These are phyloP conservation scores for Termitomyces sp. DNA, from an alignment of 768 basidiomycete species.

Conservation along the genomic window DNA sequence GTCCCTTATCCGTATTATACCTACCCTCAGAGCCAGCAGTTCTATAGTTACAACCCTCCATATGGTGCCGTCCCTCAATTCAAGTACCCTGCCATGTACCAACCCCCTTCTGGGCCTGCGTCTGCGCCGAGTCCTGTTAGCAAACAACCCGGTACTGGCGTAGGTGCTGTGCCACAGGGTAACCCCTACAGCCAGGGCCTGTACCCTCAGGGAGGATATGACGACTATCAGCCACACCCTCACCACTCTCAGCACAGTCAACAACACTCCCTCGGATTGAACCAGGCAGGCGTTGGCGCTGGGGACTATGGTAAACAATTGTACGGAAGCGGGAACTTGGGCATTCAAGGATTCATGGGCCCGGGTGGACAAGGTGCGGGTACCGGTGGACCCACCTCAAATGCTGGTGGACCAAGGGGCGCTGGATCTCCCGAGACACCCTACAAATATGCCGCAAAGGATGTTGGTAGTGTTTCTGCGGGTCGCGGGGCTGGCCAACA, in stretches of 20 bases:
- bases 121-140: conserved; percentile 58
- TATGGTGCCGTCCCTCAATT: conserved; percentile 57
- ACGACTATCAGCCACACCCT: conserved; percentile 47
- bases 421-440: conserved; percentile 65
- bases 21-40: conserved; percentile 75
- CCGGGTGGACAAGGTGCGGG: conserved; percentile 45
- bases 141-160: conserved; percentile 60
- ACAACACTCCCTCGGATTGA: conserved; percentile 42
- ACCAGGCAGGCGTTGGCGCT: conserved; percentile 34
- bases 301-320: conserved; percentile 41
- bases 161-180: conserved; percentile 38
- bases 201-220: conserved; percentile 53
- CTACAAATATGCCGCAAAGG: conserved; percentile 74
- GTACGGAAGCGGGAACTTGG: conserved; percentile 44
- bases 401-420: conserved; percentile 43
- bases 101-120: conserved; percentile 63
- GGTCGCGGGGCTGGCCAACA: conserved; percentile 40
- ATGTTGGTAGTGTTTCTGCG: conserved; percentile 45
- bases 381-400: conserved; percentile 31
- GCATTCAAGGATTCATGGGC: conserved; percentile 70
- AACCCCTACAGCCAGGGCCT: conserved; percentile 61
- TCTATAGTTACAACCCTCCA: conserved; percentile 57
- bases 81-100: conserved; percentile 77
- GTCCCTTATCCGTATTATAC: conserved; percentile 59
- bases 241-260: conserved; percentile 46